These are phyloP conservation scores for Trametes pubescens DNA, from an alignment of 1,284 basidiomycete species.

Conservation along the genomic window DNA sequence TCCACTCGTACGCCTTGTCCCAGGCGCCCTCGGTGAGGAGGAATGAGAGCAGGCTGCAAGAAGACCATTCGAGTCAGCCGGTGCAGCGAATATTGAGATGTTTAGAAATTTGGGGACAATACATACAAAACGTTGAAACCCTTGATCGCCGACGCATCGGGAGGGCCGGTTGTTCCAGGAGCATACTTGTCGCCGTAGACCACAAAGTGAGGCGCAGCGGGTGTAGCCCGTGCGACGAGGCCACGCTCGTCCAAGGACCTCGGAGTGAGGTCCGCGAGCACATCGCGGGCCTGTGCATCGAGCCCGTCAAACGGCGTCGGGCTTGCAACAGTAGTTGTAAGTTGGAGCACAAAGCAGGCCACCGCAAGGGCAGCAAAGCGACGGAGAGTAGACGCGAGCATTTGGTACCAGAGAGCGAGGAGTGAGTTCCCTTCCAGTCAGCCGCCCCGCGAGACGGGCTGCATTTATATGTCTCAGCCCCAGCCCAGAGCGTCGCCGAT, in stretches of 20 bases:
- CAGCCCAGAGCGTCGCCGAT: conserved; percentile 4
- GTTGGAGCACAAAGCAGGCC: conserved; percentile 21
- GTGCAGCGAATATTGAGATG: not conserved
- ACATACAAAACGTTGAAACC: conserved; percentile 58
- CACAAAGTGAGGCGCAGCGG: conserved; percentile 52
- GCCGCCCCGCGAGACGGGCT: not conserved
- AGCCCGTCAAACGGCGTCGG: conserved; percentile 20
- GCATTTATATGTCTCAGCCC: conserved; percentile 19
- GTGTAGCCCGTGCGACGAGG: conserved; percentile 39
- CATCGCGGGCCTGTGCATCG: conserved; percentile 22
- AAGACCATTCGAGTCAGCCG: not conserved
- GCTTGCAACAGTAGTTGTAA: conserved; percentile 16
- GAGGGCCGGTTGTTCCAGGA: conserved; percentile 48
- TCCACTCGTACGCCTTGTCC: conserved; percentile 56
- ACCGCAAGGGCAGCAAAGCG: conserved; percentile 26
- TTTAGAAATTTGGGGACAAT: too few relatives aligned
- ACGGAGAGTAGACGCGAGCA: conserved; percentile 17
- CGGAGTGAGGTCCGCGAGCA: conserved; percentile 26
- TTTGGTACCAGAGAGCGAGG: conserved; percentile 6
- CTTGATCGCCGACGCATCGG: conserved; percentile 47
- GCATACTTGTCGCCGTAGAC: conserved; percentile 51
- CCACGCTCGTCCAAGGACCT: conserved; percentile 17
- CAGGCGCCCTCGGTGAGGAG: conserved; percentile 50
- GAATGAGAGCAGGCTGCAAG: conserved; percentile 52
- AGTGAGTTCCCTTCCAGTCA: conserved; percentile 15